These are phyloP conservation scores for Aspergillus taichungensis DNA, from an alignment of 495 filamentous ascomycete genomes.

Conservation along the genomic window DNA sequence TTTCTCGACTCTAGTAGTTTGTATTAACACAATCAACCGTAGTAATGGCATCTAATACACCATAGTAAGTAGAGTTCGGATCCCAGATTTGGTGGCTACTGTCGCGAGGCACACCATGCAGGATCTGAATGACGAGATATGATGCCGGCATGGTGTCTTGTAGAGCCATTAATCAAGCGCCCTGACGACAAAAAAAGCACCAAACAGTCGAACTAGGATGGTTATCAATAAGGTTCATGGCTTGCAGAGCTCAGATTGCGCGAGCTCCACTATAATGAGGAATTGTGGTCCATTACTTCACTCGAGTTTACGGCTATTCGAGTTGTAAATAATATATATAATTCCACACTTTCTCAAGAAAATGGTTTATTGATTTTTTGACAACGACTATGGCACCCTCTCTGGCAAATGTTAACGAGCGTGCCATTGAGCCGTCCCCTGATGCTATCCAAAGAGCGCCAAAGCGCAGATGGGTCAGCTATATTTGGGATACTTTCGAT, in stretches of 20 bases:
- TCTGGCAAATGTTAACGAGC: constrained; percentile 9
- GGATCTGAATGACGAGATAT: constrained; percentile 16
- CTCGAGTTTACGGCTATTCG: too few relatives aligned
- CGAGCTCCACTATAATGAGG: constrained; percentile 4
- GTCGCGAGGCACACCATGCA: constrained; percentile 13
- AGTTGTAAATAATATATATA: too few relatives aligned
- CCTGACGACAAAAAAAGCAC: too few relatives aligned
- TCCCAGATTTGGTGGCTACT: too few relatives aligned
- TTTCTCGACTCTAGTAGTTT: too few relatives aligned
- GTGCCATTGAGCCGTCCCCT: constrained; percentile 4
- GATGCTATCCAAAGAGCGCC: constrained; percentile 14
- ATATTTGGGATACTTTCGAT: constrained; percentile 53
- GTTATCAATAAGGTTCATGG: too few relatives aligned
- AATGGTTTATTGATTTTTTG: not conserved
- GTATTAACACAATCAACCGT: too few relatives aligned
- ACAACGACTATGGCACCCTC: constrained; percentile 6
- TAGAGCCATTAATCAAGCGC: too few relatives aligned
- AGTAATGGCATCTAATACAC: too few relatives aligned
- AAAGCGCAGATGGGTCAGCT: constrained; percentile 34
- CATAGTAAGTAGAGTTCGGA: too few relatives aligned
- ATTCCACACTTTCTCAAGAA: not conserved
- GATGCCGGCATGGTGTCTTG: not conserved
- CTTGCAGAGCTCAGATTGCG: constrained; percentile 3
- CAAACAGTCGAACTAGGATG: too few relatives aligned
- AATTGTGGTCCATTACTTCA: not conserved